Evolutionary conservation across 139 green algal species (phyloP), one percentile per base, ranked within the genome.

Genomic region (Dunaliella sp.): DNA sequence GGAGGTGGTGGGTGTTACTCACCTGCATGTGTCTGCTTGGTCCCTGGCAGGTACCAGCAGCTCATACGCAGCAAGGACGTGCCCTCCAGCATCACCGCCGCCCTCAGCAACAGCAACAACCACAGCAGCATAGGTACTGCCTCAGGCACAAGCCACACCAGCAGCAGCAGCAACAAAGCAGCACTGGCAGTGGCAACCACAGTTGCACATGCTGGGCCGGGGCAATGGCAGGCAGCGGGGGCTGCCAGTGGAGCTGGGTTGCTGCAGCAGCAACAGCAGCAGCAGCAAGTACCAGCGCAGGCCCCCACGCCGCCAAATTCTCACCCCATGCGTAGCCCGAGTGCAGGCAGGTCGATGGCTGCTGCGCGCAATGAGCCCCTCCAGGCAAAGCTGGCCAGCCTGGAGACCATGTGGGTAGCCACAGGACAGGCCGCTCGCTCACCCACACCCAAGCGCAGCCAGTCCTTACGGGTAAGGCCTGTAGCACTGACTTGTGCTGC

Each of bases 31-130:
- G n/a, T n/a, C n/a, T n/a, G n/a, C n/a, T n/a, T n/a, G n/a, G n/a
- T n/a, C n/a, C n/a, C 76, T 16, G 7, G 48, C 48, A 65, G 48
- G 32, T 90, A 90, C 58, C 73, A 87, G 1, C n/a, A 91, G 88
- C 82, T 91, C 38, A 91, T 91, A 48, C 82, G 85, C 72, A 83
- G 58, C 31, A 78, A 84, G 32, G 84, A 79, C 38, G 58, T 88
- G 34, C 38, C 83, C 7, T 83, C 48, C 2, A 87, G 75, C 74
- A 77, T 83, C 36, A 34, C 76, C n/a, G 48, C 48, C 58, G 83
- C 59, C 59, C 31, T 65, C 48, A 65, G 7, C 48, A 65, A 65
- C 48, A 65, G 48, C 48, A 65, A 65, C 48, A 65, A 65, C 48
- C 7, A 83, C 12, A 28, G 74, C 32, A 57, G 34, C 34, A 21